Evolutionary conservation across 1,284 basidiomycete genomes (phyloP).

Genomic region (Trametes sp.): DNA sequence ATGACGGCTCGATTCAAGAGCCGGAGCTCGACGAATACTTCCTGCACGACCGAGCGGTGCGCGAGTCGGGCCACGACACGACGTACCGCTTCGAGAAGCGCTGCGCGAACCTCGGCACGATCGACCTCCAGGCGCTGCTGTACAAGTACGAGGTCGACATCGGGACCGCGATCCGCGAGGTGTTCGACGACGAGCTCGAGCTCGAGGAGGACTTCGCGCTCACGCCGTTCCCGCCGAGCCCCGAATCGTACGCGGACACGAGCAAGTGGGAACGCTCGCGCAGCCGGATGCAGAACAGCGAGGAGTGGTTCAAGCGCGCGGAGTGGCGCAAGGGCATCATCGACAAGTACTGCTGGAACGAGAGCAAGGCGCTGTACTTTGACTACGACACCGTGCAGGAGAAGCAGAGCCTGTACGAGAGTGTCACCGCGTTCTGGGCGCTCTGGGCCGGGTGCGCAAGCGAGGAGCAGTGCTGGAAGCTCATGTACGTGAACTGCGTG

Average conservation of each 20-base stretch:
- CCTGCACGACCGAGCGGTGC: constrained; percentile 93
- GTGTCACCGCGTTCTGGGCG: constrained; percentile 95
- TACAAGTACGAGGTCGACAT: constrained; percentile 98
- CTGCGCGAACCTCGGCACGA: constrained; percentile 95
- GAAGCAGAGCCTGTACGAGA: constrained; percentile 94
- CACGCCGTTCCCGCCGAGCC: constrained; percentile 90
- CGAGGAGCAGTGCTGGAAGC: constrained; percentile 91
- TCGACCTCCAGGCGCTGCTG: constrained; percentile 90
- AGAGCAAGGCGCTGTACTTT: constrained; percentile 93
- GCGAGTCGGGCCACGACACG: constrained; percentile 97
- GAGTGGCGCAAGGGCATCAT: constrained; percentile 85
- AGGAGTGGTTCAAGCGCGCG: constrained; percentile 92
- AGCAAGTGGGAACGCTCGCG: constrained; percentile 68
- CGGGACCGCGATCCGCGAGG: constrained; percentile 91
- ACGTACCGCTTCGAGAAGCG: constrained; percentile 97
- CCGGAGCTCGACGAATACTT: constrained; percentile 97
- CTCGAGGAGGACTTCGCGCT: constrained; percentile 93
- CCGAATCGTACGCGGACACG: constrained; percentile 73
- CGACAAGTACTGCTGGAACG: constrained; percentile 97
- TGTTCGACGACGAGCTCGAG: constrained; percentile 92
- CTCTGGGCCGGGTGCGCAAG: constrained; percentile 98
- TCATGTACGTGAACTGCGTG: constrained; percentile 71
- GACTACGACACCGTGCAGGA: constrained; percentile 94
- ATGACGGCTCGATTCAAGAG: constrained; percentile 84
- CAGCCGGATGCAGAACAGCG: constrained; percentile 70